A percentile compares a stretch with the other conserved stretches of the same genome.
Evolutionary conservation across 805 yeast genomes (phyloP).

Genomic region (Spathaspora girioi): DNA sequence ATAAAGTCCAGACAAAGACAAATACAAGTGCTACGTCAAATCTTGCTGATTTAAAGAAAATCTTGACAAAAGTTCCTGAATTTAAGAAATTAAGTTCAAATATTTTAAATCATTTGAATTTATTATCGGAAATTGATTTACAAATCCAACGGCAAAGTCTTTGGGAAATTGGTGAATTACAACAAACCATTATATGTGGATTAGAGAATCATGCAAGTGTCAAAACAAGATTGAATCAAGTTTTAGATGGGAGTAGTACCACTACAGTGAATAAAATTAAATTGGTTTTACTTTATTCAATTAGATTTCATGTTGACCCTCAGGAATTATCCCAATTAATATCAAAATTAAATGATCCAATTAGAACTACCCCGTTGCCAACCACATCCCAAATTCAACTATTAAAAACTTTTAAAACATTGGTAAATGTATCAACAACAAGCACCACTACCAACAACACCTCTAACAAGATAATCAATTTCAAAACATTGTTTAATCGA

Average conservation of each 20-base stretch:
- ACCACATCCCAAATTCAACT: conserved; percentile 30
- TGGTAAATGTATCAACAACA: conserved; percentile 14
- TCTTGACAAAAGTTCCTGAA: conserved; percentile 92
- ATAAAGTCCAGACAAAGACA: conserved; percentile 75
- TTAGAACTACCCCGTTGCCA: conserved; percentile 26
- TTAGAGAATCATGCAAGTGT: conserved; percentile 37
- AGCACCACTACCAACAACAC: conserved; percentile 16
- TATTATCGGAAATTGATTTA: conserved; percentile 82
- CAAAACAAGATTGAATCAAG: conserved; percentile 48
- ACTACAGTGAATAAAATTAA: conserved; percentile 62
- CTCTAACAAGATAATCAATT: conserved; percentile 28
- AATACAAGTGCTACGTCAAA: conserved; percentile 32
- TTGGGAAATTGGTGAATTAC: conserved; percentile 86
- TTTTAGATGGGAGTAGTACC: conserved; percentile 42
- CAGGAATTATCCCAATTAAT: conserved; percentile 22
- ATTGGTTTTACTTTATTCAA: conserved; percentile 67
- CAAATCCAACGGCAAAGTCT: conserved; percentile 60
- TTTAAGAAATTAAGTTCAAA: conserved; percentile 83
- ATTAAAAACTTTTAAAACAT: conserved; percentile 24
- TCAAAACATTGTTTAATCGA: conserved; percentile 27
- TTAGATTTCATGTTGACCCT: conserved; percentile 42
- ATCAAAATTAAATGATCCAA: conserved; percentile 25
- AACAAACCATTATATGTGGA: conserved; percentile 73
- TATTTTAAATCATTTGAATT: conserved; percentile 87
- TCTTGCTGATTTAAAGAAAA: conserved; percentile 84